phyloP scores from a whole-genome alignment of 2,329 filamentous ascomycete species.

The Penicillium occitanis region DNA sequence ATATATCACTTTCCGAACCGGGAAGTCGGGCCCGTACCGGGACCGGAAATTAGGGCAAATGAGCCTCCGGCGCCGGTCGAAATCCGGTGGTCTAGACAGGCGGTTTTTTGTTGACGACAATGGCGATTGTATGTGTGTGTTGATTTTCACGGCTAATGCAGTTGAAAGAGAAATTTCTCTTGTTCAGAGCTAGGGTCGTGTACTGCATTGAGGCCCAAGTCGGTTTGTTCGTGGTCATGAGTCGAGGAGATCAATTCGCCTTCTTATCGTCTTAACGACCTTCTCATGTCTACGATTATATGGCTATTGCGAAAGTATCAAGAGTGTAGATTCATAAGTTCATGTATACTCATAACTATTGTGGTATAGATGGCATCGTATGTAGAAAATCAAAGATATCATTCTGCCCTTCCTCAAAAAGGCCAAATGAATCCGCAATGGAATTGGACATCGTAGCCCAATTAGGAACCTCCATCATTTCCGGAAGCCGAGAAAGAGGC shows the following conservation, averaged over 20 bases:
- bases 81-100: conserved; percentile 1
- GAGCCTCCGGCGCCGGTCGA: conserved; percentile 3
- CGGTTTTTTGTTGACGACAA: neutral
- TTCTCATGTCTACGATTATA: neutral
- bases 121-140: neutral
- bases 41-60: conserved; percentile 11
- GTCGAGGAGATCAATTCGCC: neutral
- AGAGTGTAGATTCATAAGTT: neutral
- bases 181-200: neutral
- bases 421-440: conserved; percentile 38
- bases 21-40: conserved; percentile 10
- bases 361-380: conserved; percentile 35
- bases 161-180: neutral
- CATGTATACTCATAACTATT: conserved; percentile 18
- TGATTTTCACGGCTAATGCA: conserved; percentile 6
- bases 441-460: conserved; percentile 37
- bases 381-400: conserved; percentile 40
- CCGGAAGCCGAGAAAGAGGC: conserved; percentile 29
- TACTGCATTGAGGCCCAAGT: conserved; percentile 11
- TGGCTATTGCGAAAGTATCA: neutral
- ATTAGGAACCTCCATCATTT: conserved; percentile 37
- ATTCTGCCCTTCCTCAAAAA: conserved; percentile 39
- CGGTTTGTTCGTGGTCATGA: neutral
- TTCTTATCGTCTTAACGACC: neutral
- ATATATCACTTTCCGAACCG: conserved; percentile 11